phyloP scores from a whole-genome alignment of 2,329 filamentous ascomycete genomes.

The Ophiostoma tasmaniense region DNA sequence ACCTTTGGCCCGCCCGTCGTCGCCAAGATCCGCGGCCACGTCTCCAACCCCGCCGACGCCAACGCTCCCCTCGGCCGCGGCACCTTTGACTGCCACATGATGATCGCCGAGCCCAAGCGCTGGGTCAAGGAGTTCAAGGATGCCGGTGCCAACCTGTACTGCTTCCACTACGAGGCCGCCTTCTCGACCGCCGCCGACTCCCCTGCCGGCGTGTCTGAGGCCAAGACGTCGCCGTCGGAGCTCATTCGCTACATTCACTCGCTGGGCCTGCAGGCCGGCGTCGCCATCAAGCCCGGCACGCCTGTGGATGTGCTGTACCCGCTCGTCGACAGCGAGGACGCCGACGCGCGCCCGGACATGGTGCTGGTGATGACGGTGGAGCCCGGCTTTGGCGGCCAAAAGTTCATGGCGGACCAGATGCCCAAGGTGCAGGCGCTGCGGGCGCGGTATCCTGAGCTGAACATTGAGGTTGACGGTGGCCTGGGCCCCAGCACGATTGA shows the following conservation, averaged over 20 bases:
- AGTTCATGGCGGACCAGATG: slow-evolving; percentile 94
- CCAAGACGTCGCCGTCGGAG: slow-evolving; percentile 65
- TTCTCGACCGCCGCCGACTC: slow-evolving; percentile 77
- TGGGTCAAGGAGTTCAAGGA: slow-evolving; percentile 95
- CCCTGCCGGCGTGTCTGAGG: slow-evolving; percentile 52
- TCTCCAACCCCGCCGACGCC: slow-evolving; percentile 52
- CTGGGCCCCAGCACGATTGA: slow-evolving; percentile 83
- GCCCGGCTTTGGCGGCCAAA: slow-evolving; percentile 94
- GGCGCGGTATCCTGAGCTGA: slow-evolving; percentile 76
- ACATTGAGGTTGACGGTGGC: slow-evolving; percentile 93
- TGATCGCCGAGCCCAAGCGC: slow-evolving; percentile 98
- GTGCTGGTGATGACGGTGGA: slow-evolving; percentile 97
- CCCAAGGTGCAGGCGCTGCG: slow-evolving; percentile 85
- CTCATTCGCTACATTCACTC: slow-evolving; percentile 87
- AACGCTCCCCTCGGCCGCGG: slow-evolving; percentile 61
- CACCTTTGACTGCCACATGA: slow-evolving; percentile 99
- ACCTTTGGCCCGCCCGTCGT: slow-evolving; percentile 95
- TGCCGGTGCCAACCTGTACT: slow-evolving; percentile 96
- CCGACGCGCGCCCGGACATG: slow-evolving; percentile 90
- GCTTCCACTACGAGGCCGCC: slow-evolving; percentile 98
- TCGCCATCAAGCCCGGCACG: slow-evolving; percentile 92
- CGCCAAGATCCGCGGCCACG: slow-evolving; percentile 81
- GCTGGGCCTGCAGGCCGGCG: slow-evolving; percentile 78
- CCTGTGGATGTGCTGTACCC: slow-evolving; percentile 87
- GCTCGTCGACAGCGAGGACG: slow-evolving; percentile 64